phyloP scores from a whole-genome alignment of 2,329 filamentous ascomycete genomes.

The Ophiostoma pallidulum region DNA sequence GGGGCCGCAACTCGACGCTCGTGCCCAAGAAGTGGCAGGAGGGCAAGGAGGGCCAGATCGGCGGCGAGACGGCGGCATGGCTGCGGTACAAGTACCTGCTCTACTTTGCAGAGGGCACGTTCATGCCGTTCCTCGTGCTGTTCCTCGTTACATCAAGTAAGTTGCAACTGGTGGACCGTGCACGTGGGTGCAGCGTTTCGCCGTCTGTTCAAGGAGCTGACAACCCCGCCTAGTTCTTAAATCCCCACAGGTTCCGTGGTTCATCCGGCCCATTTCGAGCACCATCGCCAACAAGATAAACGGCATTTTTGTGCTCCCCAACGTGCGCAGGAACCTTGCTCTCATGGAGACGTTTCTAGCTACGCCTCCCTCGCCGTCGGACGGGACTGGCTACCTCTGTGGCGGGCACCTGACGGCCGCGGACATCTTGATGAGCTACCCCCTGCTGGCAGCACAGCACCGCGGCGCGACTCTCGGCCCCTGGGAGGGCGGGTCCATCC shows the following conservation, averaged over 20 bases:
- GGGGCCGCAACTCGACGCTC: slow-evolving; percentile 34
- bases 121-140: slow-evolving; percentile 65
- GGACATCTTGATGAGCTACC: slow-evolving; percentile 41
- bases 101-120: slow-evolving; percentile 76
- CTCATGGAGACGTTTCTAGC: slow-evolving; percentile 41
- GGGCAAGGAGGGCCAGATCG: slow-evolving; percentile 46
- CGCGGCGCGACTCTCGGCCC: slow-evolving; percentile 31
- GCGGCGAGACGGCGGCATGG: slow-evolving; percentile 53
- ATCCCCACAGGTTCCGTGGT: slow-evolving; percentile 38
- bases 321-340: slow-evolving; percentile 36
- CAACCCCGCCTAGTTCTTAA: slow-evolving; percentile 32
- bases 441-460: slow-evolving; percentile 35
- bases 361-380: slow-evolving; percentile 30
- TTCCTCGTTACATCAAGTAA: slow-evolving; percentile 48
- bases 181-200: too few relatives aligned
- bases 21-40: slow-evolving; percentile 46
- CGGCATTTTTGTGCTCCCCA: slow-evolving; percentile 35
- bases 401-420: slow-evolving; percentile 40
- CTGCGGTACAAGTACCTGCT: slow-evolving; percentile 58
- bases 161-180: slow-evolving; percentile 19
- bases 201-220: neutral
- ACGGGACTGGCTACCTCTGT: slow-evolving; percentile 37
- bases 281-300: slow-evolving; percentile 36
- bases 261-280: slow-evolving; percentile 42
- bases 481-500: slow-evolving; percentile 25